A percentile compares a stretch with the other conserved stretches of the same genome.
Evolutionary conservation across 305 asterid species (phyloP).

Genomic region (Fraxinus ornus): DNA sequence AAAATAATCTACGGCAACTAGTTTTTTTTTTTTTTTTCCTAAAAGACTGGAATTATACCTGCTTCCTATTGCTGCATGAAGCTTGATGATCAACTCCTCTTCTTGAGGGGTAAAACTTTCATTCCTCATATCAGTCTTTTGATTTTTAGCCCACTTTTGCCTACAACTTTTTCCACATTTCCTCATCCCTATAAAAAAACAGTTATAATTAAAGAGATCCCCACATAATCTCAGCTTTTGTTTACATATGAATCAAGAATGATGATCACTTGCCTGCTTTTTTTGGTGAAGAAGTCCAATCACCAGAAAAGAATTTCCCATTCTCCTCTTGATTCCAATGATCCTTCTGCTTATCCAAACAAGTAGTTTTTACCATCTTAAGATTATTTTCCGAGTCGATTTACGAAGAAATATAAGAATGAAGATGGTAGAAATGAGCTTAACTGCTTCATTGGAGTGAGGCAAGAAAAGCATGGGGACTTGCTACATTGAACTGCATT

Average conservation of each 20-base stretch:
- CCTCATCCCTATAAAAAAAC: constrained; percentile 39
- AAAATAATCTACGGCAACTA: background rate
- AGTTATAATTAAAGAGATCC: background rate
- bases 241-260: background rate
- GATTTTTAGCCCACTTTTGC: constrained; percentile 39
- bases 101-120: constrained; percentile 71
- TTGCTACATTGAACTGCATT: constrained; percentile 36
- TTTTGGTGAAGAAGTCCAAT: constrained; percentile 42
- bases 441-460: constrained; percentile 24
- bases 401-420: background rate
- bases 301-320: constrained; percentile 29
- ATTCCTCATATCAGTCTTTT: constrained; percentile 37
- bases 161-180: constrained; percentile 54
- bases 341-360: constrained; percentile 42
- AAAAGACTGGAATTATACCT: constrained; percentile 38
- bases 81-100: constrained; percentile 79
- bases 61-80: constrained; percentile 86
- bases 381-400: background rate
- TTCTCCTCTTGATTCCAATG: constrained; percentile 45
- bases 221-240: background rate
- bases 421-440: constrained; percentile 8
- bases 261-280: constrained; percentile 34
- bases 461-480: constrained; percentile 68
- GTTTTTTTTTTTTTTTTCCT: too few species aligned
- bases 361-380: constrained; percentile 52